Percentiles rank a stretch among this genome's conserved stretches.
Evolutionary conservation across 176 grass and related monocot species (phyloP).

Genomic region (Otatea glauca): DNA sequence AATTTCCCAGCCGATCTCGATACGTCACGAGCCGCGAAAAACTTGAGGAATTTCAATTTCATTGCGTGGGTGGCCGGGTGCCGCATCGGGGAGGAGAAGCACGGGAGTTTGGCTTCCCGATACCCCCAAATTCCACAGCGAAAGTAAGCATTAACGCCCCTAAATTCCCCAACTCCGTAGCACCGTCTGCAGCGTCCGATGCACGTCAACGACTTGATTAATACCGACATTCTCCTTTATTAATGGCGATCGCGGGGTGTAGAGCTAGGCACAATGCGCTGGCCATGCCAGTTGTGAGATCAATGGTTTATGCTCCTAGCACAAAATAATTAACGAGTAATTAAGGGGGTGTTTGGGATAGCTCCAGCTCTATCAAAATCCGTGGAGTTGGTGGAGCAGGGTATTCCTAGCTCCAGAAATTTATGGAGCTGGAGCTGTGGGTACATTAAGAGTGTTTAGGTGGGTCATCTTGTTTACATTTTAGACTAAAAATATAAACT

Average conservation of each 20-base stretch:
- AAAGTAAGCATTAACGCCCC: conserved; percentile 20
- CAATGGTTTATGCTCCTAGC: no score
- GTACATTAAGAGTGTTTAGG: no score
- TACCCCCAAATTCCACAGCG: conserved; percentile 18
- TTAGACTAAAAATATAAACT: no score
- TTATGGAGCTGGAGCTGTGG: no score
- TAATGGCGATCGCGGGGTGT: conserved; percentile 40
- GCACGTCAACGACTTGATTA: conserved; percentile 59
- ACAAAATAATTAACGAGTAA: neutral
- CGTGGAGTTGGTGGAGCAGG: no score
- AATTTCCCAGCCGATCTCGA: conserved; percentile 34
- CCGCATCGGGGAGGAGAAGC: conserved; percentile 17
- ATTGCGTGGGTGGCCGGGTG: neutral
- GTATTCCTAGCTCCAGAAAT: no score
- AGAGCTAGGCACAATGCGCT: conserved; percentile 19
- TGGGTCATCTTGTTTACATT: no score
- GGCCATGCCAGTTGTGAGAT: conserved; percentile 32
- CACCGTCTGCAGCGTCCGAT: conserved; percentile 42
- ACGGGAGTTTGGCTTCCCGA: conserved; percentile 41
- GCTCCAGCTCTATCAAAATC: no score
- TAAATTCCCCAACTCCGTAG: conserved; percentile 37
- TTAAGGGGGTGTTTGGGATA: no score
- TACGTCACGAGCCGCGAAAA: conserved; percentile 23
- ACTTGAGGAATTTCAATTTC: neutral
- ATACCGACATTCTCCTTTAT: conserved; percentile 52